A percentile compares a stretch with the other conserved stretches of the same genome.
Evolutionary conservation across 805 yeast species (phyloP).

Genomic region (Starmerella vaccinii): DNA sequence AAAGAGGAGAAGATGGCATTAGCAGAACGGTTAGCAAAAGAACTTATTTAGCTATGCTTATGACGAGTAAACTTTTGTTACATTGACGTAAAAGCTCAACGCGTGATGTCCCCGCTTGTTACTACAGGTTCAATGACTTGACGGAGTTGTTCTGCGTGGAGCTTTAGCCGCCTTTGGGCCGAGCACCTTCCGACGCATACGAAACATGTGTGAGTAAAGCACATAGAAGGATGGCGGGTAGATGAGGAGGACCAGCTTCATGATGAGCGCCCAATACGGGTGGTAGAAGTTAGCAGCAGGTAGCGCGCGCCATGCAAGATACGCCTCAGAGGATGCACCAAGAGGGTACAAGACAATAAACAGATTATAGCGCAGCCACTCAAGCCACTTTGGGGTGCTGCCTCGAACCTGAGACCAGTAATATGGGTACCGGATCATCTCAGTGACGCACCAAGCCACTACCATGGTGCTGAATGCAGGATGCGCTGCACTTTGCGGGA

Average conservation of each 20-base stretch:
- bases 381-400: slow-evolving; percentile 47
- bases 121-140: too few relatives aligned
- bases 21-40: slow-evolving; percentile 30
- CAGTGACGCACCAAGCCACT: slow-evolving; percentile 90
- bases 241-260: slow-evolving; percentile 48
- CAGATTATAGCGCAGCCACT: slow-evolving; percentile 70
- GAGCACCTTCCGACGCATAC: slow-evolving; percentile 67
- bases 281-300: slow-evolving; percentile 46
- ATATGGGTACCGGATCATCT: slow-evolving; percentile 76
- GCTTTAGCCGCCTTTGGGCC: slow-evolving; percentile 21
- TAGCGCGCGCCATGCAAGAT: slow-evolving; percentile 58
- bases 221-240: slow-evolving; percentile 84
- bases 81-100: background rate
- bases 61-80: background rate
- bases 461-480: slow-evolving; percentile 53
- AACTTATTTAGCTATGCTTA: slow-evolving; percentile 21
- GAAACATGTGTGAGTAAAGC: slow-evolving; percentile 77
- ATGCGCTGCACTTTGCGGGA: slow-evolving; percentile 59
- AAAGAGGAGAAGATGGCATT: slow-evolving; percentile 29
- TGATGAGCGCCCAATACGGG: slow-evolving; percentile 43
- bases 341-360: slow-evolving; percentile 78
- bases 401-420: slow-evolving; percentile 56
- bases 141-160: background rate
- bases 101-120: background rate
- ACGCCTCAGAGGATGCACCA: slow-evolving; percentile 81